These are phyloP conservation scores for Heteromeles arbutifolia DNA, from an alignment of 306 rosid species.

Conservation along the genomic window DNA sequence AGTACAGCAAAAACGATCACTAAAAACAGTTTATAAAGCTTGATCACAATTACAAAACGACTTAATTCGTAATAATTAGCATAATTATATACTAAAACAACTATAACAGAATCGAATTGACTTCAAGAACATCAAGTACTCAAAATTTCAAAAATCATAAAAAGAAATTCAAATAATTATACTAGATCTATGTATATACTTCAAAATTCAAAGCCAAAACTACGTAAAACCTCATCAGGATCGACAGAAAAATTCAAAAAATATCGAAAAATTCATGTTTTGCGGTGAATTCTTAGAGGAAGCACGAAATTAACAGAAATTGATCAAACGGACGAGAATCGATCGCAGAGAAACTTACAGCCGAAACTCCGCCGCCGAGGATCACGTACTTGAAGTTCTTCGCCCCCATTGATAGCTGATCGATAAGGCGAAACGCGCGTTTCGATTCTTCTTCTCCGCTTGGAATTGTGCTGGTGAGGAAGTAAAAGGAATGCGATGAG, in stretches of 20 bases:
- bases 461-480: neutral
- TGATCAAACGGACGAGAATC: neutral
- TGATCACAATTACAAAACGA: neutral
- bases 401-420: constrained; percentile 48
- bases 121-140: neutral
- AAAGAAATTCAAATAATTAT: neutral
- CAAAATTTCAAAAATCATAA: neutral
- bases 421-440: neutral
- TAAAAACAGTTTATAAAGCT: neutral
- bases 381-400: constrained; percentile 75
- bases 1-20: neutral
- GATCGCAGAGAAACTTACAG: constrained; percentile 52
- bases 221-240: neutral
- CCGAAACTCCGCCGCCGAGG: constrained; percentile 90
- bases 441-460: neutral
- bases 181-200: constrained; percentile 2
- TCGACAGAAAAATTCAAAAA: neutral
- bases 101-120: neutral
- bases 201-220: neutral
- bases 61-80: neutral
- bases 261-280: neutral
- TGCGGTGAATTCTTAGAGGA: neutral
- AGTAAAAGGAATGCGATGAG: neutral
- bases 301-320: neutral
- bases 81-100: neutral